Evolutionary conservation across 305 asterid genomes (phyloP), one percentile per base, ranked within the genome.

Genomic region (Fraxinus paxiana): DNA sequence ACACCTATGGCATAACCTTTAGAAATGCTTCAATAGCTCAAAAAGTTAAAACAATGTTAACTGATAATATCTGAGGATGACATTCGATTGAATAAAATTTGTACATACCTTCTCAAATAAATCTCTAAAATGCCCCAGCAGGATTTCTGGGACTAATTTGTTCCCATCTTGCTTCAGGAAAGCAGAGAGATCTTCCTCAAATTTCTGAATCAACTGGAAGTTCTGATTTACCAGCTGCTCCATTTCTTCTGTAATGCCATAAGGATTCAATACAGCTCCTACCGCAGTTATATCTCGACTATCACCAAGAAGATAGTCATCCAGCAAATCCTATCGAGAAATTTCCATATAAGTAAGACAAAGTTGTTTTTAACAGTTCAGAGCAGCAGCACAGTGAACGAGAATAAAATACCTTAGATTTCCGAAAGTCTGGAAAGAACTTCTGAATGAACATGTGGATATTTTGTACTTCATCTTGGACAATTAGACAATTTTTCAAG

Each of bases 231-330:
- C 88, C 85, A 89, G 80, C 85, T 87, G 88, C 82, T 89, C 92
- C 99, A 96, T 91, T 86, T 94, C 89, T 80, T 77, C 82, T 2
- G 95, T 94, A 73, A 96, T 91, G 54, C 98, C 95, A 78, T 74
- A 87, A 69, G 96, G 98, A 80, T 84, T 94, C 88, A 94, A 86
- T 69, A 84, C 80, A 38, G 84, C 61, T 48, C 84, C 89, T 38
- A 46, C 86, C 33, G 37, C 73, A 51, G 80, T 80, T 73, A 75
- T 77, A 75, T 84, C 91, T 83, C 86, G 86, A 81, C 61, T 77
- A 84, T 83, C 71, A 41, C 97, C 97, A 82, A 93, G 94, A 83
- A 96, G 97, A 84, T 88, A 83, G 77, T 67, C 74, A 88, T 93
- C 97, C 90, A 96, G 87, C 82, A 84, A 79, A 83, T 88, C 87